Base-by-base conservation (phyloP, 2,329 filamentous ascomycete species). In the Aureobasidium vineae region DNA sequence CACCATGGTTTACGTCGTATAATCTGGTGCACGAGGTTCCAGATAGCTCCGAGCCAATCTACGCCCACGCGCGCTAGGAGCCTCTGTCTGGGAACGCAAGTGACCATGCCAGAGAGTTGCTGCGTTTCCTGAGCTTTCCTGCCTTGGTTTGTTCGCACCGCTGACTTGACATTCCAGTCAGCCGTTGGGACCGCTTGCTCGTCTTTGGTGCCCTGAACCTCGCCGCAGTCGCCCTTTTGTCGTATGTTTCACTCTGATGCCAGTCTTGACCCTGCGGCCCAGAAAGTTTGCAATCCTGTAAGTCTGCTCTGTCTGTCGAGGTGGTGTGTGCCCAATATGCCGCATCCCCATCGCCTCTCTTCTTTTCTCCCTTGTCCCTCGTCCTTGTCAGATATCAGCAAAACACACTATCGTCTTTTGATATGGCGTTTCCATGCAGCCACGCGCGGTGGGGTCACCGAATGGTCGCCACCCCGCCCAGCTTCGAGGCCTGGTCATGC, bases 201-300 rank as follows among this genome's bases (percentile, higher is more conserved):
- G 86, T 98, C 74, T 99, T 99, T 79, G 89, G 86, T 70, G 92
- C 89, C 75, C 96, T 94, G 82, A 96, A 97, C 79, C 79, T 97
- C 72, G 92, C 90, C 69, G 92, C 95, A 70, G 83, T 92, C 70
- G 91, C 90, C 71, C 94, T 96, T 82, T 99, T 82, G 87, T 96
- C 77, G 87, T 96, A 73, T 93, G 91, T 83, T 96, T 98, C 81
- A 89, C 89, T 72, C 83, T 98, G 66, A 94, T 96, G 80, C 93
- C 93, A 65, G 84, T 93, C 68, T 84, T 97, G 71, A 85, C 90
- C 71, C 79, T 92, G 70, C 88, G 85, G 76, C 93, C 94, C 72
- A 87, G 90, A 79, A 99, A 98, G 83, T 97, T 99, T 83, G 93
- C 94, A 65, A 92, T 96, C 71, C 79, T 98, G 95, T 98, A 88